phyloP scores from a whole-genome alignment of 2,329 filamentous ascomycete genomes.

The Alternaria longipes region DNA sequence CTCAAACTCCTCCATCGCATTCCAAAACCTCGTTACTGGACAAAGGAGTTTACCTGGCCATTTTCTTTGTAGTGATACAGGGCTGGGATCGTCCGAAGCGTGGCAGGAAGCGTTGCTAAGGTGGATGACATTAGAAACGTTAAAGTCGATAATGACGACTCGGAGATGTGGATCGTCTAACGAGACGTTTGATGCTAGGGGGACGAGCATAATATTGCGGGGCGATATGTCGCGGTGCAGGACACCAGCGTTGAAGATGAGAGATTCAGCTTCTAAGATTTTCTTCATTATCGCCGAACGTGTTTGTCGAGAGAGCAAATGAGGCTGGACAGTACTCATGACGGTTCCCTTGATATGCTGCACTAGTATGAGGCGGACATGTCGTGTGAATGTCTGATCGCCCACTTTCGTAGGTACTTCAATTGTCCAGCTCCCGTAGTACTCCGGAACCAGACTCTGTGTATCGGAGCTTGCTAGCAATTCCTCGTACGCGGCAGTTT shows the following conservation, averaged over 20 bases:
- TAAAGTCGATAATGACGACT: constrained; percentile 11
- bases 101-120: not conserved
- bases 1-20: constrained; percentile 5
- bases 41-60: constrained; percentile 2
- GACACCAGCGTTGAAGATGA: constrained; percentile 9
- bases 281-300: constrained; percentile 3
- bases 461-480: not conserved
- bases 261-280: constrained; percentile 8
- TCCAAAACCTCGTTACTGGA: constrained; percentile 1
- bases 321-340: not conserved
- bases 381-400: not conserved
- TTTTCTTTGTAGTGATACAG: not conserved
- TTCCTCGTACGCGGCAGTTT: constrained; percentile 6
- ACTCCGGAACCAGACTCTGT: not conserved
- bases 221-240: constrained; percentile 13
- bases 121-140: not conserved
- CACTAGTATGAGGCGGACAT: constrained; percentile 15
- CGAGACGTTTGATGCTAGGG: not conserved
- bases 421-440: constrained; percentile 10
- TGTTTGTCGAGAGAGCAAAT: not conserved
- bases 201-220: constrained; percentile 20
- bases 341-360: not conserved
- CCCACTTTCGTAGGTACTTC: not conserved
- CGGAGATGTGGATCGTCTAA: not conserved
- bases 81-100: not conserved